phyloP scores from a whole-genome alignment of 441 rosid species.

The Euphorbia celastroides region DNA sequence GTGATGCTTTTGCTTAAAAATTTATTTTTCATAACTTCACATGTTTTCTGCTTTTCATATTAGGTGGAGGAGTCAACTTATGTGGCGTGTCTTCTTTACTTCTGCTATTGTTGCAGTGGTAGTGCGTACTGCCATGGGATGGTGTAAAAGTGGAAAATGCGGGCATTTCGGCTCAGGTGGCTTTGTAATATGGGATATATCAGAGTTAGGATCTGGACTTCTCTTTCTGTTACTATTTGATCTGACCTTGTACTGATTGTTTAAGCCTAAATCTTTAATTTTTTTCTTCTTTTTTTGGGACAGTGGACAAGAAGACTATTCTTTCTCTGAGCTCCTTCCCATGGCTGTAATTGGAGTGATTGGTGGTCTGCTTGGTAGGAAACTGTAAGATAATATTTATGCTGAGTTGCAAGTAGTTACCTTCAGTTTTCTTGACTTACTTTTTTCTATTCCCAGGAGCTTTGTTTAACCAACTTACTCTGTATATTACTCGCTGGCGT shows the following conservation, averaged over 20 bases:
- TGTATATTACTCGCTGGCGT: constrained; percentile 80
- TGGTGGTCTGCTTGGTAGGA: constrained; percentile 87
- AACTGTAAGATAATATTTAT: constrained; percentile 6
- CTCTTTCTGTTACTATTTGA: constrained; percentile 8
- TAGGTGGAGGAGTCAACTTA: constrained; percentile 99
- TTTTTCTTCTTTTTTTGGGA: constrained; percentile 14
- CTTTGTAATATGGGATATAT: constrained; percentile 95
- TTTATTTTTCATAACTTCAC: constrained; percentile 2
- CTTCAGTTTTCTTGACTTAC: constrained; percentile 1
- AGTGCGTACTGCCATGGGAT: constrained; percentile 92
- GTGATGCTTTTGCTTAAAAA: constrained; percentile 4
- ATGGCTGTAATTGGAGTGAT: constrained; percentile 94
- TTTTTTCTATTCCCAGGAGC: constrained; percentile 55
- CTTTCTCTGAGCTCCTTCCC: constrained; percentile 83
- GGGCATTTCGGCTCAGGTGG: constrained; percentile 99
- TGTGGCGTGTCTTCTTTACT: constrained; percentile 99
- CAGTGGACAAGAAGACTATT: constrained; percentile 97
- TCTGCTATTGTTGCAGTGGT: constrained; percentile 98
- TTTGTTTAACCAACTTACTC: constrained; percentile 88
- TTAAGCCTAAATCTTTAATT: constrained; percentile 5
- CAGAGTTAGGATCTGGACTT: constrained; percentile 57
- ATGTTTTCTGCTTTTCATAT: constrained; percentile 21
- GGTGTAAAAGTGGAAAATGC: constrained; percentile 95
- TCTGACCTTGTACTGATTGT: constrained; percentile 19
- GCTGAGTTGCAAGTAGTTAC: background rate